These are phyloP conservation scores for Phytophthora colocasiae DNA, from an alignment of 352 stramenopile genomes.

Conservation along the genomic window DNA sequence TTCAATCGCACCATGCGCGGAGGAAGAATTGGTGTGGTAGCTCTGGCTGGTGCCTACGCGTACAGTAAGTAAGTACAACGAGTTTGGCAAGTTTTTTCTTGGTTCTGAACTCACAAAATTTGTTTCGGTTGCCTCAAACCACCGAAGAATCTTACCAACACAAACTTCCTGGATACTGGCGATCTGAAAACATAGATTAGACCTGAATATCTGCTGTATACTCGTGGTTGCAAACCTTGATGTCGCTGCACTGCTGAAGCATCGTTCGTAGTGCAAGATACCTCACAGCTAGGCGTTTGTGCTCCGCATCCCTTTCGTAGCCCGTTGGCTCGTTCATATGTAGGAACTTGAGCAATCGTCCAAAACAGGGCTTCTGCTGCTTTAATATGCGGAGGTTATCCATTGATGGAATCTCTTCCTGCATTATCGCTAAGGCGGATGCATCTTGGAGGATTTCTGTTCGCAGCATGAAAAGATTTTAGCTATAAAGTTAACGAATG, in stretches of 20 bases:
- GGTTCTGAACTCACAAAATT: slow-evolving; percentile 25
- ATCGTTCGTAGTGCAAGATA: slow-evolving; percentile 65
- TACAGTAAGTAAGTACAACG: neutral
- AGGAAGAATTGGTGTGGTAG: slow-evolving; percentile 55
- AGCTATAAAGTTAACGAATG: too few relatives aligned
- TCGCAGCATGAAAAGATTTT: neutral
- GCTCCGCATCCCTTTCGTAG: slow-evolving; percentile 55
- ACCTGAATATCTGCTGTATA: neutral
- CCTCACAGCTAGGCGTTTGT: slow-evolving; percentile 58
- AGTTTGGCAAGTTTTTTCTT: neutral
- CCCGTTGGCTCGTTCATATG: slow-evolving; percentile 65
- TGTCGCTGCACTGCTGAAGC: slow-evolving; percentile 56
- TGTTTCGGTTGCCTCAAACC: slow-evolving; percentile 59
- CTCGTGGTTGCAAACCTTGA: slow-evolving; percentile 45
- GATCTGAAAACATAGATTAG: slow-evolving; percentile 38
- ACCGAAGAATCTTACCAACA: slow-evolving; percentile 55
- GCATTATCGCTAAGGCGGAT: slow-evolving; percentile 32
- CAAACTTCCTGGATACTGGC: slow-evolving; percentile 53
- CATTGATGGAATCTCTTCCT: slow-evolving; percentile 35
- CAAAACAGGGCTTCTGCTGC: slow-evolving; percentile 54
- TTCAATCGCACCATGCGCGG: slow-evolving; percentile 59
- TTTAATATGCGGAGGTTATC: slow-evolving; percentile 44
- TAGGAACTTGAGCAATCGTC: slow-evolving; percentile 59
- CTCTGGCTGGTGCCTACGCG: slow-evolving; percentile 25
- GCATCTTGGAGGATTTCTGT: slow-evolving; percentile 67